These are phyloP conservation scores for Sclerotinia glacialis DNA, from an alignment of 2,329 filamentous ascomycete genomes.

Conservation along the genomic window DNA sequence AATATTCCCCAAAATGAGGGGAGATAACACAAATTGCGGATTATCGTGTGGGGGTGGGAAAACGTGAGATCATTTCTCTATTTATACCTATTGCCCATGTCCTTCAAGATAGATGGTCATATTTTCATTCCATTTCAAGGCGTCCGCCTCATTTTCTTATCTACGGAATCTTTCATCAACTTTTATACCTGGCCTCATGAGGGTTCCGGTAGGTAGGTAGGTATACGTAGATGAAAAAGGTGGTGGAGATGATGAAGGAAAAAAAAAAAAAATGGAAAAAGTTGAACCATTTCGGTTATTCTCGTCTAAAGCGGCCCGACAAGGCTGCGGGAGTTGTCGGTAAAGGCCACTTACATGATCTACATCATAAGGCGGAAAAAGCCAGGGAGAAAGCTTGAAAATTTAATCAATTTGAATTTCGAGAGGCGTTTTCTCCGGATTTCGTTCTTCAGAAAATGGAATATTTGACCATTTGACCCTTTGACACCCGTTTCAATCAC, in stretches of 20 bases:
- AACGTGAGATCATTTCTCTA: slow-evolving; percentile 9
- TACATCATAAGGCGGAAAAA: neutral
- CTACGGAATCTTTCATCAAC: neutral
- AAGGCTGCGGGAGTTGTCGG: slow-evolving; percentile 7
- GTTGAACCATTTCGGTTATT: neutral
- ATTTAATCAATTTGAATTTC: neutral
- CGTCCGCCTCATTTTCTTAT: slow-evolving; percentile 1
- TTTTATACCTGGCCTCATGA: neutral
- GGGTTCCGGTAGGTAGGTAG: too few species aligned
- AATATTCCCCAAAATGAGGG: slow-evolving; percentile 12
- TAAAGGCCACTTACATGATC: slow-evolving; percentile 9
- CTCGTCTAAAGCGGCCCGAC: slow-evolving; percentile 1
- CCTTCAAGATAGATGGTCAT: slow-evolving; percentile 1
- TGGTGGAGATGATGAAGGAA: neutral
- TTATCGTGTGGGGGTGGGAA: slow-evolving; percentile 11
- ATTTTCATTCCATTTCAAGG: neutral
- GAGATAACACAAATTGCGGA: neutral
- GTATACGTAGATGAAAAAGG: neutral
- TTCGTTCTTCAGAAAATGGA: neutral
- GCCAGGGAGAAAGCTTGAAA: neutral
- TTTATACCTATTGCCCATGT: neutral
- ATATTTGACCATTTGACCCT: neutral
- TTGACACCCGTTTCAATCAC: neutral
- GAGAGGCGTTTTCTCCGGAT: slow-evolving; percentile 1
- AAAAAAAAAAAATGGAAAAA: neutral